Conservation (phyloP, 208 protist genomes). For the Angomonas deanei region DNA sequence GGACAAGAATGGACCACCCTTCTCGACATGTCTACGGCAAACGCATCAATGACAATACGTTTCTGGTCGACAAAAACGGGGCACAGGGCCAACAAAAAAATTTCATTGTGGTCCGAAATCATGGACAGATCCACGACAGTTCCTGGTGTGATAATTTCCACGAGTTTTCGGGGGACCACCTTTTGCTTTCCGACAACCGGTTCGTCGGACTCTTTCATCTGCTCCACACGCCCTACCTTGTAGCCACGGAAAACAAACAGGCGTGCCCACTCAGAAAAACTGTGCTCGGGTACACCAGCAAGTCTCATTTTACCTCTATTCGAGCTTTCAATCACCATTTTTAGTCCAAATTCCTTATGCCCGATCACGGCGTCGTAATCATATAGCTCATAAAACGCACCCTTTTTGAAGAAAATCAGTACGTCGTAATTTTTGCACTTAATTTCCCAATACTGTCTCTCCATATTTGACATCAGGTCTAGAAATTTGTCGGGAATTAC, state of each 20-base stretch:
- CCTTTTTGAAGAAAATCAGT: conserved; percentile 96
- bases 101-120: conserved; percentile 58
- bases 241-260: conserved; percentile 92
- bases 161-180: conserved; percentile 81
- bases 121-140: conserved; percentile 87
- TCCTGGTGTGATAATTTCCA: conserved; percentile 87
- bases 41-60: conserved; percentile 36
- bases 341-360: conserved; percentile 91
- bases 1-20: conserved; percentile 61
- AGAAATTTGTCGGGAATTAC: conserved; percentile 70
- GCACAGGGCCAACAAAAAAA: conserved; percentile 62
- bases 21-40: conserved; percentile 82
- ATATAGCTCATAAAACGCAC: conserved; percentile 96
- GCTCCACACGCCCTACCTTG: conserved; percentile 91
- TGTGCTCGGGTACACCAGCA: conserved; percentile 91
- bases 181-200: conserved; percentile 25
- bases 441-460: conserved; percentile 95
- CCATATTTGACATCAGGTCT: conserved; percentile 86
- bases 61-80: conserved; percentile 9
- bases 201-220: conserved; percentile 72
- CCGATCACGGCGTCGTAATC: conserved; percentile 91
- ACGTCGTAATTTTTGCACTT: conserved; percentile 90
- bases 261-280: conserved; percentile 85
- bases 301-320: conserved; percentile 91
- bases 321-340: conserved; percentile 83